Evolutionary conservation across 1,284 basidiomycete genomes (phyloP).

Genomic region (Hypsizygus ulmarius): DNA sequence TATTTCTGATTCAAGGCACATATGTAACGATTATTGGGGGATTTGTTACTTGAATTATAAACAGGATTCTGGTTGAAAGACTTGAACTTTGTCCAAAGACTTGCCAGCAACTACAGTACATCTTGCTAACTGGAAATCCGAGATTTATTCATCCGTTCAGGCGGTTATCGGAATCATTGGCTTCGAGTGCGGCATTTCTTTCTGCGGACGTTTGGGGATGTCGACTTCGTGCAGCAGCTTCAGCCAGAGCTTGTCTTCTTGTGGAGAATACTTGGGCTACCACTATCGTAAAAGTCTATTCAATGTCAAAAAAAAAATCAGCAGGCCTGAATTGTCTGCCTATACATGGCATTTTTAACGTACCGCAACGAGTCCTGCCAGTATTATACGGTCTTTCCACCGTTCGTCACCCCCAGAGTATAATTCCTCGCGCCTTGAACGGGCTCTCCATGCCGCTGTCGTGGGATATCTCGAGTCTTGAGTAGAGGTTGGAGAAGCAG

Average conservation of each 20-base stretch:
- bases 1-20: slow-evolving; percentile 39
- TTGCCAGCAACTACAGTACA: neutral
- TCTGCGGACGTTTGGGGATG: neutral
- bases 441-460: slow-evolving; percentile 42
- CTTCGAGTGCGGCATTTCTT: slow-evolving; percentile 8
- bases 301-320: slow-evolving; percentile 7
- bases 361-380: slow-evolving; percentile 47
- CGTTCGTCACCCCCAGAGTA: slow-evolving; percentile 50
- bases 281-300: slow-evolving; percentile 25
- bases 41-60: neutral
- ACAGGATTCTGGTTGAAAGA: no score
- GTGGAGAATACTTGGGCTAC: slow-evolving; percentile 19
- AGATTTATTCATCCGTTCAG: slow-evolving; percentile 7
- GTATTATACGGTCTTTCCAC: slow-evolving; percentile 56
- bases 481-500: slow-evolving; percentile 10
- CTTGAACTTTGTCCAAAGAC: no score
- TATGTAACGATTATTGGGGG: slow-evolving; percentile 1
- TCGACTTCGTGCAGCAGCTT: slow-evolving; percentile 14
- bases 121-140: neutral
- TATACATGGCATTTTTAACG: slow-evolving; percentile 21
- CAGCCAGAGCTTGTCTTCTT: slow-evolving; percentile 17
- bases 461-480: slow-evolving; percentile 34
- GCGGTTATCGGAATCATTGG: slow-evolving; percentile 13
- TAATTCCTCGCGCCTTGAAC: slow-evolving; percentile 41
- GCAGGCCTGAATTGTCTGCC: slow-evolving; percentile 7